phyloP scores from a whole-genome alignment of 176 grass and related monocot genomes.

The Rhynchospora breviuscula region DNA sequence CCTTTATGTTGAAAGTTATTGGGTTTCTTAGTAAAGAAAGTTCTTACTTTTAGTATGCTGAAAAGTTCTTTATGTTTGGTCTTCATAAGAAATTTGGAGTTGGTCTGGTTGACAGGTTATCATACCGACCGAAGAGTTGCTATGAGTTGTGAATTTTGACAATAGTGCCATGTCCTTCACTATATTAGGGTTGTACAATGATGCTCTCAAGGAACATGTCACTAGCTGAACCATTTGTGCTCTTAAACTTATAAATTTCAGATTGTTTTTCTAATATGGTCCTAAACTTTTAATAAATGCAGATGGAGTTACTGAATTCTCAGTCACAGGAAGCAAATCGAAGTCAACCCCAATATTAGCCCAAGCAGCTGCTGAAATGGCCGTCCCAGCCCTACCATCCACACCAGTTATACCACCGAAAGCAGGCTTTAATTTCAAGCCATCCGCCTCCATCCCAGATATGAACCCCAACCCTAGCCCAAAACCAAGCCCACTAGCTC shows the following conservation, averaged over 20 bases:
- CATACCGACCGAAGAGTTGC: not conserved
- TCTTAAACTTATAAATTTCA: not conserved
- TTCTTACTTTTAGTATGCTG: not conserved
- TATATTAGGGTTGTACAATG: not conserved
- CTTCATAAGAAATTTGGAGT: not conserved
- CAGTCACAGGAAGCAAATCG: constrained; percentile 89
- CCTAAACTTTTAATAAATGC: constrained; percentile 3
- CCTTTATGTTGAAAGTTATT: not conserved
- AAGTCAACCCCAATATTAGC: constrained; percentile 38
- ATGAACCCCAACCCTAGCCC: constrained; percentile 49
- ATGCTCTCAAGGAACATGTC: not conserved
- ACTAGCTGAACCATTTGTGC: not conserved
- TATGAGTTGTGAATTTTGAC: not conserved
- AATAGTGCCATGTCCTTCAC: not conserved
- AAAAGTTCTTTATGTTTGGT: not conserved
- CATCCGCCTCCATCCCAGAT: constrained; percentile 48
- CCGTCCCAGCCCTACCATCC: constrained; percentile 34
- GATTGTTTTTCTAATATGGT: not conserved
- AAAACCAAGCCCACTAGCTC: constrained; percentile 43
- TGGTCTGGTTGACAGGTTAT: not conserved
- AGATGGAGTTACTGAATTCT: constrained; percentile 98
- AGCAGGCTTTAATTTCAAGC: constrained; percentile 63
- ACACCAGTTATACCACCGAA: constrained; percentile 45
- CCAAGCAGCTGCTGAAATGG: constrained; percentile 52
- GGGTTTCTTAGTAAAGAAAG: not conserved